Evolutionary conservation across 2,329 filamentous ascomycete genomes (phyloP).

Genomic region (Ophiosphaerella narmari): DNA sequence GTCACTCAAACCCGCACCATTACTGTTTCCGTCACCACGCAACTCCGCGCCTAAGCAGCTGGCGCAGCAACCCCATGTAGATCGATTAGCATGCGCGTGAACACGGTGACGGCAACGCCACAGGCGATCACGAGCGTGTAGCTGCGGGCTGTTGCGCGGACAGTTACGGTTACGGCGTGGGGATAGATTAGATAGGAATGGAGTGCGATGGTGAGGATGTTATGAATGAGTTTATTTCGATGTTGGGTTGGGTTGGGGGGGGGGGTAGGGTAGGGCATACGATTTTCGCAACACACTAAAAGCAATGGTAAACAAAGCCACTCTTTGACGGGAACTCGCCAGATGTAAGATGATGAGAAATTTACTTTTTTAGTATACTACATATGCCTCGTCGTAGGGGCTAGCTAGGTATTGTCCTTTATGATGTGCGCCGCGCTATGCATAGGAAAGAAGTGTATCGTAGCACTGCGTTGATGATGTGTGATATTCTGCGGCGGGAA

Average conservation of each 20-base stretch:
- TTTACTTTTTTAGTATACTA: too few species aligned
- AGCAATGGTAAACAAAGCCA: too few species aligned
- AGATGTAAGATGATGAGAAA: too few species aligned
- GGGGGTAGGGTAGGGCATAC: too few species aligned
- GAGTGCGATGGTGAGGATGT: background rate
- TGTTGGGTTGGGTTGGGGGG: too few species aligned
- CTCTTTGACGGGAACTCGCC: too few species aligned
- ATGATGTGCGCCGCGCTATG: conserved; percentile 17
- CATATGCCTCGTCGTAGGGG: too few species aligned
- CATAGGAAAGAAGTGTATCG: conserved; percentile 7
- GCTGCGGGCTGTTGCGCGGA: background rate
- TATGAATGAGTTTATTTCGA: background rate
- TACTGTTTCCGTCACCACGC: background rate
- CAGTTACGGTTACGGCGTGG: background rate
- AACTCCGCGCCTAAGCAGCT: background rate
- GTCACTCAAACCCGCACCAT: background rate
- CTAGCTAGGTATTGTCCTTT: too few species aligned
- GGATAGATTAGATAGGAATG: background rate
- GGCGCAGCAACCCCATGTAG: background rate
- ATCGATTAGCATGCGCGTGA: background rate
- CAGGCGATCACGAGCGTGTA: background rate
- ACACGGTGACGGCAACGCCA: background rate
- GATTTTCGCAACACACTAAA: too few species aligned
- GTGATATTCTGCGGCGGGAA: too few species aligned
- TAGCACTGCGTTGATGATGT: background rate